Conservation (phyloP, 805 yeast genomes). For the Candida schatavii region DNA sequence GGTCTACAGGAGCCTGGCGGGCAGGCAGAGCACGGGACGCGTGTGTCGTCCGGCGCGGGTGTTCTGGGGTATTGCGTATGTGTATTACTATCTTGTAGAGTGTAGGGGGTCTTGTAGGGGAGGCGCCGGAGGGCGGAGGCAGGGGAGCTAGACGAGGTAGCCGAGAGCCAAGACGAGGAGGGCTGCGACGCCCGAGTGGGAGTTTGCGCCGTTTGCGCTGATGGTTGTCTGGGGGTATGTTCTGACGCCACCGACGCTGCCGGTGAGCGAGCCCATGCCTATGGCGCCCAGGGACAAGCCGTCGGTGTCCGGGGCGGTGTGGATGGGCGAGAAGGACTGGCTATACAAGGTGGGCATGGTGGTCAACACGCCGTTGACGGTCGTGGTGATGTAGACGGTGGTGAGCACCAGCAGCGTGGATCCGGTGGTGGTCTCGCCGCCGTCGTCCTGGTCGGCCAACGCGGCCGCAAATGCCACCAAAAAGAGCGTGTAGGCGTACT, state of each 20-base stretch:
- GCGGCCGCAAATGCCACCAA: constrained; percentile 11
- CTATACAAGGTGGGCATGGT: constrained; percentile 21
- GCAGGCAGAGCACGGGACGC: too few species aligned
- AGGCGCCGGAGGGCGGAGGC: too few species aligned
- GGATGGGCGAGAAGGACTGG: constrained; percentile 26
- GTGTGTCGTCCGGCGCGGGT: too few species aligned
- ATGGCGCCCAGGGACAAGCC: constrained; percentile 24
- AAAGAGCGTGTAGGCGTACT: constrained; percentile 1
- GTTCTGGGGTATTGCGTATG: too few species aligned
- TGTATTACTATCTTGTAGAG: too few species aligned
- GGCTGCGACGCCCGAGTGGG: constrained; percentile 11
- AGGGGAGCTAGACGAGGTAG: not conserved
- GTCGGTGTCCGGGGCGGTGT: constrained; percentile 14
- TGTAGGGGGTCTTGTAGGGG: too few species aligned
- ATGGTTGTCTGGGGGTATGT: constrained; percentile 28
- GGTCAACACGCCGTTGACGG: constrained; percentile 26
- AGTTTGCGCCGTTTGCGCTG: constrained; percentile 11
- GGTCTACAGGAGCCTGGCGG: too few species aligned
- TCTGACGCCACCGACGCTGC: constrained; percentile 29
- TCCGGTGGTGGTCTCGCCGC: constrained; percentile 13
- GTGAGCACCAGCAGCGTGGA: constrained; percentile 20
- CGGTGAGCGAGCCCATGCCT: constrained; percentile 29
- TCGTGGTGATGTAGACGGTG: constrained; percentile 33
- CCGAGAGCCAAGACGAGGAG: constrained; percentile 12
- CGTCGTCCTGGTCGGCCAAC: constrained; percentile 17